A percentile compares a stretch with the other conserved stretches of the same genome.
Evolutionary conservation across 768 basidiomycete genomes (phyloP).

Genomic region (Russula griseocarnosa): DNA sequence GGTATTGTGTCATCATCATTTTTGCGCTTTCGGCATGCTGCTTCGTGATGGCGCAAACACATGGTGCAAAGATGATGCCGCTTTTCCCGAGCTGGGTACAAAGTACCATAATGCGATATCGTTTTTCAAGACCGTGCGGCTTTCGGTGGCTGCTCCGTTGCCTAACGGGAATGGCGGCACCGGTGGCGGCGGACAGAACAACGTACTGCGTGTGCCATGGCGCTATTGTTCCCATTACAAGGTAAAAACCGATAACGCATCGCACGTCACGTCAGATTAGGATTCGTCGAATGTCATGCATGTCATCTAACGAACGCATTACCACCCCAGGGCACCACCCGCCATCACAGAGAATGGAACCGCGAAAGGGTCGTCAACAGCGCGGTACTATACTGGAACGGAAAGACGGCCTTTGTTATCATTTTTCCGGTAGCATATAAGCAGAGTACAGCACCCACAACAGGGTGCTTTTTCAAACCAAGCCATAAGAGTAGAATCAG

Average conservation of each 20-base stretch:
- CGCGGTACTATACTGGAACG: background rate
- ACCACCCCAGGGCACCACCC: background rate
- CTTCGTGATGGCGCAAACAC: background rate
- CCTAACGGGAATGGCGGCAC: background rate
- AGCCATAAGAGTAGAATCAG: background rate
- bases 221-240: background rate
- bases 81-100: background rate
- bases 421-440: background rate
- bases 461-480: background rate
- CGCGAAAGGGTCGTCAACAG: background rate
- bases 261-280: background rate
- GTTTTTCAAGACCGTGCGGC: background rate
- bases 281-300: background rate
- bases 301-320: background rate
- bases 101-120: background rate
- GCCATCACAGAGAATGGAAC: background rate
- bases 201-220: background rate
- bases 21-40: background rate
- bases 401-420: background rate
- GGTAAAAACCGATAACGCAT: background rate
- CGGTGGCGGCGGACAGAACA: background rate
- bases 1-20: background rate
- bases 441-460: background rate
- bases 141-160: background rate
- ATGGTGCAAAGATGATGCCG: background rate